Evolutionary conservation across 1,139 yeast species (phyloP), one percentile per base, ranked within the genome.

Genomic region (Pichia sp.): DNA sequence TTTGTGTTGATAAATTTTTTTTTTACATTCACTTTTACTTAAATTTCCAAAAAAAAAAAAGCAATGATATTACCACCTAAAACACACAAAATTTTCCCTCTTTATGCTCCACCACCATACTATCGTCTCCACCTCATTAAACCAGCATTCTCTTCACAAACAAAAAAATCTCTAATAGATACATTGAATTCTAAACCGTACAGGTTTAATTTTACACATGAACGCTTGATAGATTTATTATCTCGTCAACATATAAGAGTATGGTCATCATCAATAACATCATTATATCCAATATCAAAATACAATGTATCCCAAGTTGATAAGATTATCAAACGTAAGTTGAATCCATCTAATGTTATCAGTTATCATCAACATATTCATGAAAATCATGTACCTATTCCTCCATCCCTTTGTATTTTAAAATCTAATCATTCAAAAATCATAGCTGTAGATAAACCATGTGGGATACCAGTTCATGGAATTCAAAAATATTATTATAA

Each of bases 401-500:
- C 47, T 1, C 4, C n/a, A 3, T 36, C 36, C 1, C 10, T 44
- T 8, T 9, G 33, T 3, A 26, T 40, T 36, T 36, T 36, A 10
- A 36, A 18, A 10, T 39, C 40, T 7, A 28, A 7, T n/a, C 11
- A 3, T n/a, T 25, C 25, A 27, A 26, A 36, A 18, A 45, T 77
- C 1, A 52, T 84, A 2, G 86, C 84, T n/a, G 70, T 85, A 2
- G 72, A 82, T 61, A 86, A 86, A 58, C 92, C 92, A 0, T 65
- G 75, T 7, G 92, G 92, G 0, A 68, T 84, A 0, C 90, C 94
- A 0, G 81, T 85, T 0, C 94, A 85, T 62, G 90, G 92, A 0
- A 76, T 85, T 0, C 85, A 86, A 2, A 74, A 74, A 49, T 85
- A 77, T 59, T 66, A 69, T 52, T 72, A 71, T 55, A 83, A 85